These are phyloP conservation scores for Rhododendron simsii DNA, from an alignment of 148 eudicot genomes.

Conservation along the genomic window DNA sequence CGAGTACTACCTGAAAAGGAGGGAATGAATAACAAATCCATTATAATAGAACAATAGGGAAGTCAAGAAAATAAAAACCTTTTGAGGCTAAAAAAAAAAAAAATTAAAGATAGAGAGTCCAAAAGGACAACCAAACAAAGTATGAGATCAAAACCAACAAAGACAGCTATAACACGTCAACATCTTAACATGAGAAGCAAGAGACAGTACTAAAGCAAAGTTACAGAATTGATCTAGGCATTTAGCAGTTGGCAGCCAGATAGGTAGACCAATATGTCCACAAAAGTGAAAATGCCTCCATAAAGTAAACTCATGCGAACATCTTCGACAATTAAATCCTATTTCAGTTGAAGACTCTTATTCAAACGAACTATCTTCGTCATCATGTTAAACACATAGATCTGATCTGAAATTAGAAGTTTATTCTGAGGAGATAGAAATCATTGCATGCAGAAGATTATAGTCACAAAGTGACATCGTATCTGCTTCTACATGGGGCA, in stretches of 20 bases:
- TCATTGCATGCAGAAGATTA: background rate
- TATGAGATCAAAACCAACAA: background rate
- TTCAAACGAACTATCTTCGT: background rate
- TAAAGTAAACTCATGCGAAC: background rate
- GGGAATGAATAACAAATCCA: background rate
- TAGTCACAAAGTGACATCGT: background rate
- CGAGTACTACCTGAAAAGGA: slow-evolving; percentile 10
- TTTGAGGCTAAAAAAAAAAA: background rate
- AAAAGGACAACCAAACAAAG: background rate
- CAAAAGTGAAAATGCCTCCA: background rate
- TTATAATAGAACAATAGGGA: background rate
- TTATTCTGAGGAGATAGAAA: background rate
- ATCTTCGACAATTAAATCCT: background rate
- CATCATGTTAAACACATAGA: background rate
- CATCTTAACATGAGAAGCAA: background rate
- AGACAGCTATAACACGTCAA: background rate
- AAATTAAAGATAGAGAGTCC: background rate
- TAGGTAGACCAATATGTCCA: background rate
- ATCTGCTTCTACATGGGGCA: background rate
- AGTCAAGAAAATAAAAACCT: background rate
- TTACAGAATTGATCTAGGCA: background rate
- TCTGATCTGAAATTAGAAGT: background rate
- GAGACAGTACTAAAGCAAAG: background rate
- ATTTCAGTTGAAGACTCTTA: background rate
- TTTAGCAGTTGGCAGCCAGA: background rate